Evolutionary conservation across 345 rosid species (phyloP).

Genomic region (Corchorus capsularis): DNA sequence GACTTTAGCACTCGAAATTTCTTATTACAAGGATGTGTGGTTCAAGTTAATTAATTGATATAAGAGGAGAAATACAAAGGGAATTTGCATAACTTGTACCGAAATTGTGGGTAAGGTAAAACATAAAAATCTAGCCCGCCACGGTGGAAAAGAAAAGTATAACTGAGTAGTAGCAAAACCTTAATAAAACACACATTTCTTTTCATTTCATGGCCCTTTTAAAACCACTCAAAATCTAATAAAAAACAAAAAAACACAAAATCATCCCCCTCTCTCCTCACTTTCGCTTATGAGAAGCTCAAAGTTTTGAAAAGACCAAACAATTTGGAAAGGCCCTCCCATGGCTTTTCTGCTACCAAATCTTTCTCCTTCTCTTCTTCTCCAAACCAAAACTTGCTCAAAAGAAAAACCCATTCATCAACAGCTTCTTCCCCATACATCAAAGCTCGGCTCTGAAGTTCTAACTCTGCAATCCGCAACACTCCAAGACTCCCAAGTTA

Average conservation of each 20-base stretch:
- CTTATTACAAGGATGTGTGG: too few relatives aligned
- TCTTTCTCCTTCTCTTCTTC: constrained; percentile 61
- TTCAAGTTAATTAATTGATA: too few relatives aligned
- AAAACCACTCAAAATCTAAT: too few relatives aligned
- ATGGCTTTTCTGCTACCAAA: constrained; percentile 87
- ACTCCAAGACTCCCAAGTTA: constrained; percentile 48
- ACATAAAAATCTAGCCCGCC: too few relatives aligned
- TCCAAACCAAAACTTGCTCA: constrained; percentile 45
- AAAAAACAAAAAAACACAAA: constrained; percentile 18
- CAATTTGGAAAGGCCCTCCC: neutral
- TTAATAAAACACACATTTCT: too few relatives aligned
- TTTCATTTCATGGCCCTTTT: too few relatives aligned
- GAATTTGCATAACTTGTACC: too few relatives aligned
- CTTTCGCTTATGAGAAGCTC: constrained; percentile 31
- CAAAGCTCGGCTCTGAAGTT: constrained; percentile 15
- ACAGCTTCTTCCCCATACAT: constrained; percentile 5
- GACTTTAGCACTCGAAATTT: too few relatives aligned
- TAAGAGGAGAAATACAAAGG: too few relatives aligned
- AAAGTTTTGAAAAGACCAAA: constrained; percentile 6
- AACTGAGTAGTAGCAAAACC: too few relatives aligned
- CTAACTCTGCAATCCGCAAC: constrained; percentile 34
- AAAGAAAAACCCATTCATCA: constrained; percentile 40
- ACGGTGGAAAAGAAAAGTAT: too few relatives aligned
- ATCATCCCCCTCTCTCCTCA: constrained; percentile 19
- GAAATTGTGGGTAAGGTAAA: too few relatives aligned